Base-by-base conservation (phyloP, 176 grass and related monocot genomes). In the Themeda triandra region DNA sequence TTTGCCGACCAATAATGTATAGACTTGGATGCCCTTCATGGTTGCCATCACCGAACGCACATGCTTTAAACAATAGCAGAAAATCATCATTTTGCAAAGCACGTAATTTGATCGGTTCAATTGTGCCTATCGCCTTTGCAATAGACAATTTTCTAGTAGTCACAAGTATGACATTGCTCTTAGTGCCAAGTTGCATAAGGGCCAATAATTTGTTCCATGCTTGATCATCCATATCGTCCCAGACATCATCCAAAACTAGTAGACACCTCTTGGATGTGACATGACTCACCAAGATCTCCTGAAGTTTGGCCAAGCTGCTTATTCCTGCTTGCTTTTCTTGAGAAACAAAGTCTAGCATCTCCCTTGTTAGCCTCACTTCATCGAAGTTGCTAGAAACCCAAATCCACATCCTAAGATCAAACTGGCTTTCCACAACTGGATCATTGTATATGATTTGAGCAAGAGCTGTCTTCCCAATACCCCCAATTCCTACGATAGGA, bases 21-120 rank as follows among this genome's bases (percentile, higher is more conserved):
- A 92, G 68, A 49, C 44, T 77, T 35, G 1, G 1, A 64, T 28
- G 30, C n/a, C n/a, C n/a, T n/a, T n/a, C n/a, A n/a, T n/a, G n/a
- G n/a, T n/a, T n/a, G n/a, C n/a, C n/a, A n/a, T 88, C 86, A 82
- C 82, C 71, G 67, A 92, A 88, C 37, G 90, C 70, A 72, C 77
- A 82, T 37, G 41, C 0, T 72, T 74, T 82, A n/a, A 82, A 88
- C 1, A 88, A 73, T 40, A 21, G 17, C 82, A 23, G 74, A 14
- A 56, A 85, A 23, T 88, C 42, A 10, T 72, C 27, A 1, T 21
- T 18, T 2, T 5, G 13, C 63, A 88, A 29, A 82, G 13, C 8
- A 85, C 7, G n/a, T 77, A 88, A 48, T 1, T 64, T 39, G 7
- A 85, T 7, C 0, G 48, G 65, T 14, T 72, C 13, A 5, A 72